Percentiles rank a stretch among this genome's conserved stretches.
These are phyloP conservation scores for Solanum dulcamara DNA, from an alignment of 257 asterid species.

Conservation along the genomic window DNA sequence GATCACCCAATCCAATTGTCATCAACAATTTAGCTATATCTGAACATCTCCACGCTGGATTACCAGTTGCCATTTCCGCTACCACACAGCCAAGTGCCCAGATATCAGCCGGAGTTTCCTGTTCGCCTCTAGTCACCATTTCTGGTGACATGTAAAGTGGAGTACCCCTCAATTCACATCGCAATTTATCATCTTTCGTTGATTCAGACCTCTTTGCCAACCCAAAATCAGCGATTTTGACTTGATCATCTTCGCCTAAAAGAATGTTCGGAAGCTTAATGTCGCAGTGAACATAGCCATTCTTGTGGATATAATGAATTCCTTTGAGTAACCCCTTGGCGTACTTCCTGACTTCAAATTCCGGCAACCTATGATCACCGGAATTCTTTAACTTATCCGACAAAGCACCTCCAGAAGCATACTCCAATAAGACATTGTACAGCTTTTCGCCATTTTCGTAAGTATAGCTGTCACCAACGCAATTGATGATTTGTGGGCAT, in stretches of 20 bases:
- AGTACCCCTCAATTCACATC: constrained; percentile 62
- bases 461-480: constrained; percentile 50
- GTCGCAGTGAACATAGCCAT: constrained; percentile 80
- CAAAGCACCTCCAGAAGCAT: constrained; percentile 60
- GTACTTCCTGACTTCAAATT: constrained; percentile 33
- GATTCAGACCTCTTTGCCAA: constrained; percentile 35
- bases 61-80: constrained; percentile 58
- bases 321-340: constrained; percentile 44
- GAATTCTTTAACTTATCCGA: constrained; percentile 29
- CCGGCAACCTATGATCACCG: constrained; percentile 25
- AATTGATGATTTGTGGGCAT: constrained; percentile 51
- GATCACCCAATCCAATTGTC: constrained; percentile 53
- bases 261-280: constrained; percentile 76
- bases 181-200: background rate
- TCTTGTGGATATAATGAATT: constrained; percentile 37
- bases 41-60: constrained; percentile 44
- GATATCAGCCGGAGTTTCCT: constrained; percentile 65
- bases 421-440: constrained; percentile 76
- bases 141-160: constrained; percentile 96
- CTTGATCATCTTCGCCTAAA: constrained; percentile 21
- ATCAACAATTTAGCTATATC: constrained; percentile 42
- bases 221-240: constrained; percentile 78
- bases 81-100: constrained; percentile 89
- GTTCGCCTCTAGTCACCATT: constrained; percentile 55
- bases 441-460: constrained; percentile 61